A percentile compares a stretch with the other conserved stretches of the same genome.
Evolutionary conservation across 1,139 yeast species (phyloP).

Genomic region (Waltiozyma sp.): DNA sequence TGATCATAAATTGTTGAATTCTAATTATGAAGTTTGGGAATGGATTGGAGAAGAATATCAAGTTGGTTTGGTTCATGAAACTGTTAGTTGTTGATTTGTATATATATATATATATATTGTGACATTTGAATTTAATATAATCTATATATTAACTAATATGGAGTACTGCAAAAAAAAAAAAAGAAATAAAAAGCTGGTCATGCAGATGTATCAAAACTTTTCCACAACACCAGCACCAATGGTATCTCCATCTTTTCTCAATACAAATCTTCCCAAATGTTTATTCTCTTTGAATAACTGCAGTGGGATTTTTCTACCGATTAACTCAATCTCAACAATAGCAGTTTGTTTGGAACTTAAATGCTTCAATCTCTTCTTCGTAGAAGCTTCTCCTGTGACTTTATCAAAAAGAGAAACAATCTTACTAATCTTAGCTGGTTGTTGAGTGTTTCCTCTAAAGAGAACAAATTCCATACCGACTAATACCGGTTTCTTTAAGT

Average conservation of each 20-base stretch:
- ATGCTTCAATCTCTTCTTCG: slow-evolving; percentile 58
- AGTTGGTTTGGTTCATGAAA: slow-evolving; percentile 17
- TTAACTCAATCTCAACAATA: slow-evolving; percentile 52
- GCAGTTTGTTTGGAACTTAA: slow-evolving; percentile 68
- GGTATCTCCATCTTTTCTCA: slow-evolving; percentile 78
- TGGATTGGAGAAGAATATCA: slow-evolving; percentile 33
- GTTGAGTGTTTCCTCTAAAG: slow-evolving; percentile 71
- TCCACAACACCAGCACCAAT: slow-evolving; percentile 75
- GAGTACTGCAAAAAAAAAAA: too few relatives aligned
- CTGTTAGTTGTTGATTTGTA: slow-evolving; percentile 11
- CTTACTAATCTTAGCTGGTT: slow-evolving; percentile 58
- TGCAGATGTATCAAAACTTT: slow-evolving; percentile 5
- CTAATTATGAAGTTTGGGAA: slow-evolving; percentile 71
- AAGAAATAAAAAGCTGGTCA: too few relatives aligned
- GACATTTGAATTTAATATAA: too few relatives aligned
- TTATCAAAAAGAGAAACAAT: slow-evolving; percentile 41
- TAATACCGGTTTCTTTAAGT: slow-evolving; percentile 60
- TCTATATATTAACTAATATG: too few relatives aligned
- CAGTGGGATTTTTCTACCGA: slow-evolving; percentile 48
- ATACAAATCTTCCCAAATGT: slow-evolving; percentile 68
- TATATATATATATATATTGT: too few relatives aligned
- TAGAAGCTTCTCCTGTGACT: slow-evolving; percentile 29
- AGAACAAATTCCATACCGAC: slow-evolving; percentile 77
- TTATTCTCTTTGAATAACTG: slow-evolving; percentile 47
- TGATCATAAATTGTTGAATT: slow-evolving; percentile 58